phyloP scores from a whole-genome alignment of 306 rosid species.

The Lupinus albus region DNA sequence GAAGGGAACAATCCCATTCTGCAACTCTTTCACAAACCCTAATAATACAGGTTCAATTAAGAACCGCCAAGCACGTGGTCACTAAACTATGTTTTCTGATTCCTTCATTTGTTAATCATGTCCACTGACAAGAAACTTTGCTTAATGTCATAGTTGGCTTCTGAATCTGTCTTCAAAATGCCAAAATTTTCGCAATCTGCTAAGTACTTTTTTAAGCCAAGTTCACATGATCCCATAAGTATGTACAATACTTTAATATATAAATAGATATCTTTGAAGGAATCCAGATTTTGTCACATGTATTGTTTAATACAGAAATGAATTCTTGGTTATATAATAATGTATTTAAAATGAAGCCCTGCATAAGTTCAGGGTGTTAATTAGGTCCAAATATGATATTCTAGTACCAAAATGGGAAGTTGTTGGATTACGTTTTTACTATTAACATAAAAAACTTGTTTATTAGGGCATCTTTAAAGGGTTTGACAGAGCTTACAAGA shows the following conservation, averaged over 20 bases:
- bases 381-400: background rate
- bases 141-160: slow-evolving; percentile 53
- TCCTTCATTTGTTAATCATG: slow-evolving; percentile 42
- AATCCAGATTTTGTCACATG: slow-evolving; percentile 57
- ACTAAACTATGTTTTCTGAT: slow-evolving; percentile 45
- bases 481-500: too few relatives aligned
- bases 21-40: slow-evolving; percentile 33
- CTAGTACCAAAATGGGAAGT: slow-evolving; percentile 10
- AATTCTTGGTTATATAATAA: slow-evolving; percentile 25
- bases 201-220: slow-evolving; percentile 32
- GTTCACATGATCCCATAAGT: slow-evolving; percentile 63
- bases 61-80: slow-evolving; percentile 61
- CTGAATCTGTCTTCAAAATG: slow-evolving; percentile 55
- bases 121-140: slow-evolving; percentile 40
- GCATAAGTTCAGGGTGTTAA: slow-evolving; percentile 24
- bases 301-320: slow-evolving; percentile 42
- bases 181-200: slow-evolving; percentile 48
- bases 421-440: background rate
- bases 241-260: slow-evolving; percentile 41
- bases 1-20: slow-evolving; percentile 41
- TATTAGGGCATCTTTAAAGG: too few relatives aligned
- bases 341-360: background rate
- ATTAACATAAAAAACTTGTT: too few relatives aligned
- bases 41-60: slow-evolving; percentile 42
- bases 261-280: slow-evolving; percentile 33